Conservation (phyloP, 2,329 filamentous ascomycete genomes). For the Macrophomina pseudophaseolina region DNA sequence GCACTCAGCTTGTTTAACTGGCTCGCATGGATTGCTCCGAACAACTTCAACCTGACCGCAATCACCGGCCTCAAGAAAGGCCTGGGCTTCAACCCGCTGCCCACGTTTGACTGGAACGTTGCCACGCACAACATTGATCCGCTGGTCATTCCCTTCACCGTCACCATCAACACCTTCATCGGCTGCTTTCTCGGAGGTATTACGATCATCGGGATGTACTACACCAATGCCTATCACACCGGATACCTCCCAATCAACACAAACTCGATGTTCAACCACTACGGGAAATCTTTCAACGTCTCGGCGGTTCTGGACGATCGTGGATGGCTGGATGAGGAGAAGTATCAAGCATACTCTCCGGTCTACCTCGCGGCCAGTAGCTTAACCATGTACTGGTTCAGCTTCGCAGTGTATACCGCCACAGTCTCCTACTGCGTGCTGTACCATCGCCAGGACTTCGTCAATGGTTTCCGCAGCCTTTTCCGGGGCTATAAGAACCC, state of each 20-base stretch:
- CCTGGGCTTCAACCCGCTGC: slow-evolving; percentile 68
- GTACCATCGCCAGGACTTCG: slow-evolving; percentile 40
- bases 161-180: slow-evolving; percentile 42
- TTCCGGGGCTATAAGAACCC: slow-evolving; percentile 37
- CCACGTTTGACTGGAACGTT: slow-evolving; percentile 73
- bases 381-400: slow-evolving; percentile 44
- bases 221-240: slow-evolving; percentile 38
- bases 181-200: slow-evolving; percentile 39
- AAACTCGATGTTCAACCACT: slow-evolving; percentile 43
- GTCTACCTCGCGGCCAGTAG: slow-evolving; percentile 46
- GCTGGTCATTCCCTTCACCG: slow-evolving; percentile 38
- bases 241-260: slow-evolving; percentile 45
- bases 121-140: slow-evolving; percentile 40
- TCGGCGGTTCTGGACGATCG: slow-evolving; percentile 36
- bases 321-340: slow-evolving; percentile 38
- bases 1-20: slow-evolving; percentile 74
- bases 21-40: slow-evolving; percentile 69
- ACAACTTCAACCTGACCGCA: slow-evolving; percentile 72
- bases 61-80: slow-evolving; percentile 73
- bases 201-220: slow-evolving; percentile 33
- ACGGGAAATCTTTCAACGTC: slow-evolving; percentile 41
- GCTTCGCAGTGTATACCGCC: slow-evolving; percentile 45
- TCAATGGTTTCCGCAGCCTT: neutral
- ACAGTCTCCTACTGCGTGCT: slow-evolving; percentile 43
- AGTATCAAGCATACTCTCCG: slow-evolving; percentile 44